Conservation (phyloP, 2,329 filamentous ascomycete species). For the Neofusicoccum ribis region DNA sequence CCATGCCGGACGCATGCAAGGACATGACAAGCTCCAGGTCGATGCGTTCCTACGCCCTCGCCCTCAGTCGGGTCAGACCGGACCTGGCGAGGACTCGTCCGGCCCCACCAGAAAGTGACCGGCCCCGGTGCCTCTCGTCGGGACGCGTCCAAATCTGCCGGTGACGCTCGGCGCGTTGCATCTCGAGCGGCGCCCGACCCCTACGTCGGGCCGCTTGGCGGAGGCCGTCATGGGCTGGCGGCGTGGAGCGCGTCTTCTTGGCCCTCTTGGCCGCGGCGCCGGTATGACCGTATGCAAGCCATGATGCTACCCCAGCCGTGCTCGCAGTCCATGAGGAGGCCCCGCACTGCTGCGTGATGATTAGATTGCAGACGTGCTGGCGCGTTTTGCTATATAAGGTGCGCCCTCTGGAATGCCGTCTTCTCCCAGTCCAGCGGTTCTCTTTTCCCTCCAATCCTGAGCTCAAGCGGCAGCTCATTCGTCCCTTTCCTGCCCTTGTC, state of each 20-base stretch:
- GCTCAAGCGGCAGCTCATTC: background rate
- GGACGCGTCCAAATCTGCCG: background rate
- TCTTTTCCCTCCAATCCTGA: background rate
- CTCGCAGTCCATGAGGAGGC: background rate
- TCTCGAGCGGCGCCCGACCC: background rate
- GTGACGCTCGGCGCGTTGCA: background rate
- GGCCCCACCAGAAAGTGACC: too few species aligned
- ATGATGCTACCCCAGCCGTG: conserved; percentile 14
- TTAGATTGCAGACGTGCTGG: background rate
- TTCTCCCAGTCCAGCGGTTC: background rate
- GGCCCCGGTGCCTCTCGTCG: background rate
- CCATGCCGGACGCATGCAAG: conserved; percentile 3
- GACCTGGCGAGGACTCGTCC: background rate
- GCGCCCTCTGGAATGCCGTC: background rate
- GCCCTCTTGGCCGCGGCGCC: conserved; percentile 12
- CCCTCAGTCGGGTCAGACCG: background rate
- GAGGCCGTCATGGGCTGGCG: background rate
- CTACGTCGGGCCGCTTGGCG: background rate
- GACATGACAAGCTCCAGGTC: background rate
- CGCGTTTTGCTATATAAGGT: background rate
- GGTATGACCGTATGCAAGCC: conserved; percentile 3
- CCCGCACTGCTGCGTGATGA: background rate
- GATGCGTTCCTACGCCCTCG: background rate
- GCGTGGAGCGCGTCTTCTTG: conserved; percentile 10
- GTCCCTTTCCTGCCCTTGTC: background rate